These are phyloP conservation scores for Stachybotrys chlorohalonatus DNA, from an alignment of 2,329 filamentous ascomycete genomes.

Conservation along the genomic window DNA sequence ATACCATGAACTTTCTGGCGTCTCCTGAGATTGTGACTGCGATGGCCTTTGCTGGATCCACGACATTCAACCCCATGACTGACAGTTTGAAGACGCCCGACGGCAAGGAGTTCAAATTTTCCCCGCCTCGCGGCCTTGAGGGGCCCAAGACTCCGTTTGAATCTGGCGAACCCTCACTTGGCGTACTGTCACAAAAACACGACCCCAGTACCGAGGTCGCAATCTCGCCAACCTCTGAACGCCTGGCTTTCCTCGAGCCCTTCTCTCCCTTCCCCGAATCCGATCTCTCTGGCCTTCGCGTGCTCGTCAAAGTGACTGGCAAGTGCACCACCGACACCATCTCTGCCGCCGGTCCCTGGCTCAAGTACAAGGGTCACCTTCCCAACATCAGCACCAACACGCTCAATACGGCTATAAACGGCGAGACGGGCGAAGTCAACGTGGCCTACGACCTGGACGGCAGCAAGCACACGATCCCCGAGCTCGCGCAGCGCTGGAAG, in stretches of 20 bases:
- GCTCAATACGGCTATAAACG: conserved; percentile 88
- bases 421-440: conserved; percentile 87
- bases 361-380: conserved; percentile 98
- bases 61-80: conserved; percentile 92
- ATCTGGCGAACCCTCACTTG: conserved; percentile 64
- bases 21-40: conserved; percentile 95
- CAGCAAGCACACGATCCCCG: conserved; percentile 67
- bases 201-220: conserved; percentile 63
- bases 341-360: conserved; percentile 87
- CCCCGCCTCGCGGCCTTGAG: conserved; percentile 63
- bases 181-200: conserved; percentile 62
- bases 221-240: conserved; percentile 79
- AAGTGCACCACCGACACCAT: conserved; percentile 99
- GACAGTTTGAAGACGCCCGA: conserved; percentile 73
- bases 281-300: conserved; percentile 69
- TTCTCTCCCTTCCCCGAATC: conserved; percentile 72
- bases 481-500: conserved; percentile 80
- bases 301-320: conserved; percentile 92
- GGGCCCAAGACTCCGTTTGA: conserved; percentile 61
- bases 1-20: conserved; percentile 97
- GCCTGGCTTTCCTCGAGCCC: conserved; percentile 83
- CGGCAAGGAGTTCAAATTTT: conserved; percentile 77
- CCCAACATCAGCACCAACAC: conserved; percentile 98
- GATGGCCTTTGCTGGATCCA: conserved; percentile 85
- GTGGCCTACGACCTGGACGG: conserved; percentile 82